Conservation (phyloP, 805 yeast species). For the Zygoascus ofunaensis region DNA sequence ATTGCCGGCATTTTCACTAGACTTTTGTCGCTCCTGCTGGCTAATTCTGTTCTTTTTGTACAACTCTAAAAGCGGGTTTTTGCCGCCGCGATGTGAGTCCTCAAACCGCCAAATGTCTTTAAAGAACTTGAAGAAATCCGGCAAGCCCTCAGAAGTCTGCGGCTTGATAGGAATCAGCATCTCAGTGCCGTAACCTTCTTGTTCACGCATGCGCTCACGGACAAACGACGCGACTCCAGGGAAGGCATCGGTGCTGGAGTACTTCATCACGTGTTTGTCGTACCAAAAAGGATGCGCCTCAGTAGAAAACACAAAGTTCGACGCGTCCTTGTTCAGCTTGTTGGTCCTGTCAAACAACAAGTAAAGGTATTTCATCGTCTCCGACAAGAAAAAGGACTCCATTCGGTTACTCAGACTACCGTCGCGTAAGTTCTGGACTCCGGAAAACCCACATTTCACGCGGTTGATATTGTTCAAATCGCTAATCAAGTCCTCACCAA, state of each 20-base stretch:
- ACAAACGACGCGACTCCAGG: conserved; percentile 1
- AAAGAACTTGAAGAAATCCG: too few species aligned
- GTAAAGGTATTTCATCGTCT: conserved; percentile 75
- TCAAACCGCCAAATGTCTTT: background rate
- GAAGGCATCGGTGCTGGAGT: conserved; percentile 15
- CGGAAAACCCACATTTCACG: conserved; percentile 73
- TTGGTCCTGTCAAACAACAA: conserved; percentile 67
- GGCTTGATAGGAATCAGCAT: background rate
- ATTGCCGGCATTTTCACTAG: background rate
- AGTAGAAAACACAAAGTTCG: conserved; percentile 56
- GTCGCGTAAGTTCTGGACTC: conserved; percentile 56
- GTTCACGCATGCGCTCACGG: background rate
- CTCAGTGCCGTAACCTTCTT: background rate
- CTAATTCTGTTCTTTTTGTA: too few species aligned
- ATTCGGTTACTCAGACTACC: conserved; percentile 65
- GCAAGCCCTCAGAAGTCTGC: background rate
- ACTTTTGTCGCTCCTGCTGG: background rate
- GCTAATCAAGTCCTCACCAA: conserved; percentile 57
- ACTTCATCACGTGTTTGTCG: conserved; percentile 29
- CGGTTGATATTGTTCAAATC: conserved; percentile 45
- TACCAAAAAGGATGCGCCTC: conserved; percentile 91
- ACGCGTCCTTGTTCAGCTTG: conserved; percentile 34
- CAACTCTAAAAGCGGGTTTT: background rate
- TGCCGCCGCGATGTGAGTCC: too few species aligned
- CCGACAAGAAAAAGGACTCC: conserved; percentile 88